These are phyloP conservation scores for Stenocarpella maydis DNA, from an alignment of 2,329 filamentous ascomycete genomes.

Conservation along the genomic window DNA sequence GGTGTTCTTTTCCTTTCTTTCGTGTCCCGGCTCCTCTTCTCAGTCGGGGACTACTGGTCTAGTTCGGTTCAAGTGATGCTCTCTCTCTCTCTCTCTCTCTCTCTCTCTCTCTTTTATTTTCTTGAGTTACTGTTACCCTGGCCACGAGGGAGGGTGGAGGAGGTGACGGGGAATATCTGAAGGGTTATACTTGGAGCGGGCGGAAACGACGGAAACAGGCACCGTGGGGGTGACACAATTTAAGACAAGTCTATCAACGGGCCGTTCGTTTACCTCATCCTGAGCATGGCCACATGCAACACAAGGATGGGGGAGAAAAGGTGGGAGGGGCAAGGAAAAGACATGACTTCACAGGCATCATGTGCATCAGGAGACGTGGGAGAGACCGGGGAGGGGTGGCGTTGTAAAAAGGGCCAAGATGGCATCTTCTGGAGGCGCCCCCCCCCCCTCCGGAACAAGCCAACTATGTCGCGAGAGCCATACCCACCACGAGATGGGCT, in stretches of 20 bases:
- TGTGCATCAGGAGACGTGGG: slow-evolving; percentile 19
- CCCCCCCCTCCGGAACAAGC: slow-evolving; percentile 6
- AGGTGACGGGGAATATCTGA: not conserved
- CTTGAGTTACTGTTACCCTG: not conserved
- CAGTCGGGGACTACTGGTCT: not conserved
- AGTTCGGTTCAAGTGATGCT: not conserved
- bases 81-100: no score
- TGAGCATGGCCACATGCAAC: slow-evolving; percentile 19
- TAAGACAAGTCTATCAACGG: slow-evolving; percentile 10
- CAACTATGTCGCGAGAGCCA: not conserved
- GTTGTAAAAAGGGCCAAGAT: slow-evolving; percentile 8
- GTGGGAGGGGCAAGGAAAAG: slow-evolving; percentile 10
- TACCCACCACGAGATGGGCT: not conserved
- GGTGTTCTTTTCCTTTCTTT: no score
- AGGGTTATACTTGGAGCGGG: slow-evolving; percentile 8
- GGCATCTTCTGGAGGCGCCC: no score
- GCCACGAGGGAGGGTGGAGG: not conserved
- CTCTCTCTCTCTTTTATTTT: no score
- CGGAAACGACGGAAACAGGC: slow-evolving; percentile 15
- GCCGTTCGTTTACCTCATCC: slow-evolving; percentile 18
- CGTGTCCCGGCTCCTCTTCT: no score
- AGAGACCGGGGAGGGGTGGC: not conserved
- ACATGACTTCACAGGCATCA: slow-evolving; percentile 21
- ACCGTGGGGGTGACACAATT: slow-evolving; percentile 15
- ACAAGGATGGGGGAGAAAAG: not conserved